Evolutionary conservation across 139 green algal species (phyloP).

Genomic region (Haematococcus lacustris): DNA sequence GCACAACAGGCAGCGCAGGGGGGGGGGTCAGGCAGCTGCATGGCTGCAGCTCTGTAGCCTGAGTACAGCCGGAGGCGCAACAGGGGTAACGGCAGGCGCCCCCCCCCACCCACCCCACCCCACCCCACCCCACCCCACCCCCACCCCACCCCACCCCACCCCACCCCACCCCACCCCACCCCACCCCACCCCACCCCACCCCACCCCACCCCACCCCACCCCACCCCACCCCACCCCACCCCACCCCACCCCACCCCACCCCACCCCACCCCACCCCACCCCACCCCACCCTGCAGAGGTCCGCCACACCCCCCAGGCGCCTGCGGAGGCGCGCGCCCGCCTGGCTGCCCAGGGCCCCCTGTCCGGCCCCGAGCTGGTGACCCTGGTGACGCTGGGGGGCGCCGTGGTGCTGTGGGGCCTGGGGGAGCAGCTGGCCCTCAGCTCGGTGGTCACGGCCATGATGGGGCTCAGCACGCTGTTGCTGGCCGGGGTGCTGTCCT

Average conservation of each 20-base stretch:
- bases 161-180: no score
- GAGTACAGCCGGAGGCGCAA: no score
- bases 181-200: background rate
- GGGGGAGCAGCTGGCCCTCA: slow-evolving; percentile 61
- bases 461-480: slow-evolving; percentile 86
- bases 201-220: background rate
- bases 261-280: background rate
- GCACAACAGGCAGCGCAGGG: no score
- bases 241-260: background rate
- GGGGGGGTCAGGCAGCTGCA: no score
- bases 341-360: slow-evolving; percentile 81
- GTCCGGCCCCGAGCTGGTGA: slow-evolving; percentile 76
- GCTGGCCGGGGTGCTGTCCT: slow-evolving; percentile 75
- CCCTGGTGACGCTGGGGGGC: slow-evolving; percentile 73
- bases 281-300: background rate
- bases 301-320: background rate
- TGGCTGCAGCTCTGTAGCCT: no score
- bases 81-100: no score
- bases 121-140: no score
- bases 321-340: slow-evolving; percentile 33
- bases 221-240: background rate
- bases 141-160: no score
- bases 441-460: slow-evolving; percentile 86
- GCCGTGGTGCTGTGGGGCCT: slow-evolving; percentile 87
- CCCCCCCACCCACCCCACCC: no score